Conservation (phyloP, 2,329 filamentous ascomycete genomes). For the Diaporthe caulivora region DNA sequence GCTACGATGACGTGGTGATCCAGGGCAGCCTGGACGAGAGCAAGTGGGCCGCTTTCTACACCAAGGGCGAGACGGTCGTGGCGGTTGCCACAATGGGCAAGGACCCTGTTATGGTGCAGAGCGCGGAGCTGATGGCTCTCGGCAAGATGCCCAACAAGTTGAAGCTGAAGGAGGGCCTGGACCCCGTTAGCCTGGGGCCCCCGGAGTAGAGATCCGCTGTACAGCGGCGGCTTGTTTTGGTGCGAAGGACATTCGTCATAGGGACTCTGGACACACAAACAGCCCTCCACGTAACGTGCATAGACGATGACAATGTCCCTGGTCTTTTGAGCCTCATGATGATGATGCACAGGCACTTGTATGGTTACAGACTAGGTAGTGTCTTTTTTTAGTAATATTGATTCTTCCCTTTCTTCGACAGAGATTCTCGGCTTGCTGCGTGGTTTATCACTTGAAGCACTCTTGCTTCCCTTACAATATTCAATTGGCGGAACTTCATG, state of each 20-base stretch:
- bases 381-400: conserved; percentile 2
- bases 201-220: conserved; percentile 46
- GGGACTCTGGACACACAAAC: conserved; percentile 15
- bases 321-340: not conserved
- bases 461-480: not conserved
- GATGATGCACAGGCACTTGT: not conserved
- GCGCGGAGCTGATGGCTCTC: conserved; percentile 85
- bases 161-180: conserved; percentile 75
- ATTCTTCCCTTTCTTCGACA: not conserved
- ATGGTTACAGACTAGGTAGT: conserved; percentile 7
- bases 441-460: not conserved
- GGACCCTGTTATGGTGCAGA: conserved; percentile 88
- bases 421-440: accelerated
- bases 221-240: not conserved
- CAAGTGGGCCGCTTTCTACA: conserved; percentile 92
- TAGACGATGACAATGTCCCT: conserved; percentile 26
- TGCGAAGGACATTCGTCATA: conserved; percentile 14
- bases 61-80: conserved; percentile 85
- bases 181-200: conserved; percentile 59
- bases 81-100: conserved; percentile 92
- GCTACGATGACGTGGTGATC: conserved; percentile 88
- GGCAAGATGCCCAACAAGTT: conserved; percentile 87
- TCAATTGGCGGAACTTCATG: not conserved
- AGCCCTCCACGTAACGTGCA: not conserved
- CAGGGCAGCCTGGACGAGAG: conserved; percentile 81